These are phyloP conservation scores for Metschnikowia orientalis DNA, from an alignment of 805 yeast species.

Conservation along the genomic window DNA sequence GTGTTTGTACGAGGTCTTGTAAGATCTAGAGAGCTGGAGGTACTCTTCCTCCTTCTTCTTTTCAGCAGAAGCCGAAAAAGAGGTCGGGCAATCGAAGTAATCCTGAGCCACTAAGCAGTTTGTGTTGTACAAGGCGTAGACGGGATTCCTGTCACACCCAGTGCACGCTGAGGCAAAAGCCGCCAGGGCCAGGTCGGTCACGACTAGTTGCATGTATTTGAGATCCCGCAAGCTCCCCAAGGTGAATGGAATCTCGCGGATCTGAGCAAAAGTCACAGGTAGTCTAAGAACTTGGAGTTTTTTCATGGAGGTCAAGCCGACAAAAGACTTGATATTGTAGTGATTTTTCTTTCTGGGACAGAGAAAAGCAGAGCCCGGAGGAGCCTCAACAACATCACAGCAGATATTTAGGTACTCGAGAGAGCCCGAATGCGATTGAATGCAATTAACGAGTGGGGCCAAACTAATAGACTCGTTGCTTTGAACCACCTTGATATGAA, in stretches of 20 bases:
- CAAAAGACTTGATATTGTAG: slow-evolving; percentile 8
- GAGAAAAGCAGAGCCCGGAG: neutral
- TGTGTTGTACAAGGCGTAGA: slow-evolving; percentile 8
- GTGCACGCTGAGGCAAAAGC: slow-evolving; percentile 8
- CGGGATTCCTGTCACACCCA: slow-evolving; percentile 6
- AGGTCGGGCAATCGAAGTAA: slow-evolving; percentile 13
- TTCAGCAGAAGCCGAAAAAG: slow-evolving; percentile 7
- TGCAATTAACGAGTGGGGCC: slow-evolving; percentile 9
- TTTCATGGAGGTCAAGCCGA: slow-evolving; percentile 7
- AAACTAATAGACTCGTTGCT: slow-evolving; percentile 7
- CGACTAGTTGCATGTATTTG: slow-evolving; percentile 10
- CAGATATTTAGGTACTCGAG: slow-evolving; percentile 13
- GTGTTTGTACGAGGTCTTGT: neutral
- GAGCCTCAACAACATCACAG: slow-evolving; percentile 10
- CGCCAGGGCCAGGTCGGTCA: slow-evolving; percentile 9
- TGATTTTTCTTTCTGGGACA: slow-evolving; percentile 11
- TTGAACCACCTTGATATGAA: slow-evolving; percentile 11
- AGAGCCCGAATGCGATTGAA: slow-evolving; percentile 11
- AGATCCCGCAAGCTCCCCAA: slow-evolving; percentile 3
- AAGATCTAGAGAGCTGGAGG: slow-evolving; percentile 4
- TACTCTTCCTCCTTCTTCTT: slow-evolving; percentile 11
- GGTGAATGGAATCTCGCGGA: slow-evolving; percentile 5
- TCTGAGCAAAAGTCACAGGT: slow-evolving; percentile 11
- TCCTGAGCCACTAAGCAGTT: slow-evolving; percentile 14
- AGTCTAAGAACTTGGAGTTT: slow-evolving; percentile 8